These are phyloP conservation scores for Entomortierella beljakovae DNA, from an alignment of 192 early-diverging fungal species.

Conservation along the genomic window DNA sequence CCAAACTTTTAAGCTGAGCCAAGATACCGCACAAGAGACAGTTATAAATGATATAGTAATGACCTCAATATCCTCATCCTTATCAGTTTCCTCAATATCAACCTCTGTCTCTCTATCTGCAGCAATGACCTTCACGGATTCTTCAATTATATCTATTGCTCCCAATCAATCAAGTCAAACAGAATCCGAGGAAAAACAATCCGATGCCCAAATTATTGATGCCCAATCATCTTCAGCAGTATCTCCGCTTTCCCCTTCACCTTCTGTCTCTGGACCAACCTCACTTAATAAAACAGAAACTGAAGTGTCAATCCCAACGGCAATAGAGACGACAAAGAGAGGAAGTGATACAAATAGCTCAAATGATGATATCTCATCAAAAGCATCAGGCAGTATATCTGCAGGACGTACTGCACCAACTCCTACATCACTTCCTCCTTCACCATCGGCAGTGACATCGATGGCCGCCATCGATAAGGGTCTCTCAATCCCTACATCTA, in stretches of 20 bases:
- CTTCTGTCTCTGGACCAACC: constrained; percentile 6
- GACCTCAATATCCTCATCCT: constrained; percentile 1
- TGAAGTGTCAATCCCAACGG: not conserved
- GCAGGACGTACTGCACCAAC: constrained; percentile 4
- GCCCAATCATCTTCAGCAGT: not conserved
- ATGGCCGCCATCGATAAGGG: constrained; percentile 42
- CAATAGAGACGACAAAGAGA: not conserved
- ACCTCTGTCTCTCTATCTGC: constrained; percentile 26
- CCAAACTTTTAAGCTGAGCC: constrained; percentile 6
- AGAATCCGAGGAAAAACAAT: not conserved
- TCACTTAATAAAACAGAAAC: constrained; percentile 1
- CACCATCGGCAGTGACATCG: constrained; percentile 14
- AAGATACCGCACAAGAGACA: not conserved
- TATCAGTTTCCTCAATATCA: constrained; percentile 1
- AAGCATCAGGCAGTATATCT: not conserved
- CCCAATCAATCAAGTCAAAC: not conserved
- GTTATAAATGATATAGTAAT: not conserved
- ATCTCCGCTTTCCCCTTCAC: constrained; percentile 22
- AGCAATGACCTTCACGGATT: constrained; percentile 4
- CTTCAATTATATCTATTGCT: constrained; percentile 18
- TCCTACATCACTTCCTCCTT: constrained; percentile 13
- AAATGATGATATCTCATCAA: not conserved
- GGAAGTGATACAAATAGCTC: not conserved
- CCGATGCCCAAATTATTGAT: not conserved
- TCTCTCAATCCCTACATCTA: constrained; percentile 53